Evolutionary conservation across 257 asterid genomes (phyloP).

Genomic region (Agastache rugosa): DNA sequence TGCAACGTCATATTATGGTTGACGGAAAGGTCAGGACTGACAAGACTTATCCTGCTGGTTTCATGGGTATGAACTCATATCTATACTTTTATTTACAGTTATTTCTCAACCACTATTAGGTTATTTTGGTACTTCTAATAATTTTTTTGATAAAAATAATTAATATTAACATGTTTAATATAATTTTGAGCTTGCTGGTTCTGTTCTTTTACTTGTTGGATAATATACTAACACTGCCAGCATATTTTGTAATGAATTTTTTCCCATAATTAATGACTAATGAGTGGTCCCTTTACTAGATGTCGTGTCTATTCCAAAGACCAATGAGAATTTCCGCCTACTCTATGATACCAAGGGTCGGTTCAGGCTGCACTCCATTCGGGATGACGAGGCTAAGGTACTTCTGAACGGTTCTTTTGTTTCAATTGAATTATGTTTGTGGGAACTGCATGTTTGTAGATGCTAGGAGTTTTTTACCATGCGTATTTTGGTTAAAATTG

Average conservation of each 20-base stretch:
- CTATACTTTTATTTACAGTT: neutral
- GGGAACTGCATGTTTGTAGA: neutral
- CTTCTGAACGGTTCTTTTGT: neutral
- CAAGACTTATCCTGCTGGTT: slow-evolving; percentile 54
- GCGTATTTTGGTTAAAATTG: neutral
- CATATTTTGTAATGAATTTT: neutral
- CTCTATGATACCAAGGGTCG: slow-evolving; percentile 56
- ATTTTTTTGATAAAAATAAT: no score
- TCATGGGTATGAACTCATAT: slow-evolving; percentile 43
- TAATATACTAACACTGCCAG: neutral
- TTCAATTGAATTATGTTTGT: neutral
- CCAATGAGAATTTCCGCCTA: slow-evolving; percentile 62
- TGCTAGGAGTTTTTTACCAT: neutral
- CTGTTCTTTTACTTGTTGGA: neutral
- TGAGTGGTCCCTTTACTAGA: slow-evolving; percentile 29
- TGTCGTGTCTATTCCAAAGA: slow-evolving; percentile 63
- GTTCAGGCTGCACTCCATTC: slow-evolving; percentile 48
- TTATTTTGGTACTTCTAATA: no score
- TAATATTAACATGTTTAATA: no score
- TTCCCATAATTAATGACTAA: neutral
- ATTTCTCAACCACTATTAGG: neutral
- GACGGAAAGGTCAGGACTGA: slow-evolving; percentile 58
- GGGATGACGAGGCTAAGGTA: slow-evolving; percentile 64
- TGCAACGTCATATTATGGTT: slow-evolving; percentile 52
- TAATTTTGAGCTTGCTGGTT: neutral